Base-by-base conservation (phyloP, 257 asterid species). In the Solanum chiquidenum region DNA sequence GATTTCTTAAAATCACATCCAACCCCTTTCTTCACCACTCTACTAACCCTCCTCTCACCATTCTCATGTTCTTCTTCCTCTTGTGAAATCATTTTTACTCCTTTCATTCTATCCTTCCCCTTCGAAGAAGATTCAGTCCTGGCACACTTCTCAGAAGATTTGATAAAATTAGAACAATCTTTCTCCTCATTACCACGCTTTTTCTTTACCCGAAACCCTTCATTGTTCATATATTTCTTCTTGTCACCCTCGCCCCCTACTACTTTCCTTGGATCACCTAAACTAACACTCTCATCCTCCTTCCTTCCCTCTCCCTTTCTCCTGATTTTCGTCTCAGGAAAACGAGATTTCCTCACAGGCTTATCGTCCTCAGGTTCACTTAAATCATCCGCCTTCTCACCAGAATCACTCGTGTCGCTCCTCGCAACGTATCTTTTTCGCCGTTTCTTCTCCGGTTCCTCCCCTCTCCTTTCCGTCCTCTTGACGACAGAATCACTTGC, bases 391-490 rank as follows among this genome's bases (percentile, higher is more conserved):
- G 37, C 18, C 55, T 49, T 75, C 73, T 85, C 90, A 64, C 88
- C 62, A 12, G 76, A 82, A 18, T 83, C 46, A 58, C 21, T 18
- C 66, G 66, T 42, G 10, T 79, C 58, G 14, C 9, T 42, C 29
- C 4, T 16, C 9, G 14, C 38, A 44, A 25, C 31, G 75, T 25
- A 6, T 83, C 49, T 75, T 9, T 34, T 38, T 86, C 86, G 74
- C 77, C 4, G 52, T 84, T 91, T 91, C 89, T 90, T 88, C 87
- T 34, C 16, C 72, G 89, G 90, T 76, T 83, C 89, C 66, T 58
- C 87, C 16, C 29, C 87, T 29, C 68, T 62, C 44, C 72, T 86
- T 49, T 16, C 49, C 74, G 7, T 55, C 86, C 85, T 44, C 88
- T 71, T 89, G 7, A 12, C 68, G 2, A 37, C 21, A 40, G 55